These are phyloP conservation scores for Gypsophila paniculata DNA, from an alignment of 179 eudicot species.

Conservation along the genomic window DNA sequence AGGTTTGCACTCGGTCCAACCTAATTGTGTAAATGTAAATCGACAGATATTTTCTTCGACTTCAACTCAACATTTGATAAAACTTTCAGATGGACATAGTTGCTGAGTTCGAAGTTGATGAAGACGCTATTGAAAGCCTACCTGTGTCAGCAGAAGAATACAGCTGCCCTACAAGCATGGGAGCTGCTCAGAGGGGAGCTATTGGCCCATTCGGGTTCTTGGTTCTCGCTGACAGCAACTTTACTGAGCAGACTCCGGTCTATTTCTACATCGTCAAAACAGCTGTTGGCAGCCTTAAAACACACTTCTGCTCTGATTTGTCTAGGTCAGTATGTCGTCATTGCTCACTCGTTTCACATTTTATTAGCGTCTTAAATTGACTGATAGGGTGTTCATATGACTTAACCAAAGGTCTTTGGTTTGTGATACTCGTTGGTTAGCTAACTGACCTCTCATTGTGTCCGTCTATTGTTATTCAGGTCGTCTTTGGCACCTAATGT, in stretches of 20 bases:
- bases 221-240: slow-evolving; percentile 39
- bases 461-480: slow-evolving; percentile 26
- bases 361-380: too few species aligned
- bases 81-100: slow-evolving; percentile 56
- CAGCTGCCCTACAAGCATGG: slow-evolving; percentile 41
- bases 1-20: slow-evolving; percentile 30
- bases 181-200: slow-evolving; percentile 56
- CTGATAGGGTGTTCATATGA: too few species aligned
- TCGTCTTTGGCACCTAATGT: slow-evolving; percentile 70
- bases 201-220: slow-evolving; percentile 78
- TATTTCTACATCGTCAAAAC: slow-evolving; percentile 63
- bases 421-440: too few species aligned
- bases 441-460: neutral
- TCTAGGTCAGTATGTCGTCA: slow-evolving; percentile 36
- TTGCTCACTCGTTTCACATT: neutral
- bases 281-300: slow-evolving; percentile 34
- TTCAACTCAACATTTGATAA: slow-evolving; percentile 9
- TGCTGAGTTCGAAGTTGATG: slow-evolving; percentile 61
- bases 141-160: slow-evolving; percentile 28
- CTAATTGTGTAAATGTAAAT: neutral
- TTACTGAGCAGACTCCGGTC: slow-evolving; percentile 57
- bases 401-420: too few species aligned
- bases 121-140: slow-evolving; percentile 34
- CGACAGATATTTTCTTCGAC: too few species aligned
- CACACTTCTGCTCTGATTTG: slow-evolving; percentile 67